These are phyloP conservation scores for Pseudocercospora vitis DNA, from an alignment of 2,329 filamentous ascomycete species.

Conservation along the genomic window DNA sequence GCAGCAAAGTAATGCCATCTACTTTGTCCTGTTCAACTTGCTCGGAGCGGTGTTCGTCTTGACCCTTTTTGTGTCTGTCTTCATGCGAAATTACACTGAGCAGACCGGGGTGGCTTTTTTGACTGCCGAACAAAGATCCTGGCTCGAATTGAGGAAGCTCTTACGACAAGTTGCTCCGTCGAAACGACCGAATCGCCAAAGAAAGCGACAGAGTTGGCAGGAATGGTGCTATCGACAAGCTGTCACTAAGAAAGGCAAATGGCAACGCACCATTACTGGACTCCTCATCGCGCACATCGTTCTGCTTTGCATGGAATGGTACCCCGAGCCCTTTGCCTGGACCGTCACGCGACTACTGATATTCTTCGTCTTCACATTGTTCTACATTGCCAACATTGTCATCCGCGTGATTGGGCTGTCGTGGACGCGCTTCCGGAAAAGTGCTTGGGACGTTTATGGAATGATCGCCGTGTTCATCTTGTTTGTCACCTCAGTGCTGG, in stretches of 20 bases:
- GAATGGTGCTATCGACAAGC: constrained; percentile 94
- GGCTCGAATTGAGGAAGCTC: constrained; percentile 91
- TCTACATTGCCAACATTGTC: constrained; percentile 79
- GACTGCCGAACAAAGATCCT: constrained; percentile 92
- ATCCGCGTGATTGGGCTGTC: constrained; percentile 85
- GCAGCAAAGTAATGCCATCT: constrained; percentile 82
- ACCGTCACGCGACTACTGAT: constrained; percentile 61
- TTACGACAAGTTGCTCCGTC: constrained; percentile 91
- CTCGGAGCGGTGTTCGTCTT: constrained; percentile 94
- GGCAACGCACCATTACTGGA: constrained; percentile 79
- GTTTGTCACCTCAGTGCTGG: constrained; percentile 76
- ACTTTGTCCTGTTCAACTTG: constrained; percentile 95
- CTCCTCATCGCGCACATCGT: constrained; percentile 80
- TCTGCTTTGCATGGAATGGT: constrained; percentile 82
- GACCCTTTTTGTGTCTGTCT: constrained; percentile 96
- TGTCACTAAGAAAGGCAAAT: constrained; percentile 88
- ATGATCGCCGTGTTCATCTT: constrained; percentile 76
- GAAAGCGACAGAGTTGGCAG: constrained; percentile 71
- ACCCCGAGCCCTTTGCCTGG: constrained; percentile 72
- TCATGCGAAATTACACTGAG: constrained; percentile 99
- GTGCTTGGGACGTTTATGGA: constrained; percentile 94
- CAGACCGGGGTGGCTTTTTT: constrained; percentile 96
- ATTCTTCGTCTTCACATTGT: constrained; percentile 72
- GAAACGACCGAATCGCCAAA: constrained; percentile 80
- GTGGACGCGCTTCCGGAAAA: constrained; percentile 87